Conservation (phyloP, 768 basidiomycete genomes). For the Lyophyllum decastes region DNA sequence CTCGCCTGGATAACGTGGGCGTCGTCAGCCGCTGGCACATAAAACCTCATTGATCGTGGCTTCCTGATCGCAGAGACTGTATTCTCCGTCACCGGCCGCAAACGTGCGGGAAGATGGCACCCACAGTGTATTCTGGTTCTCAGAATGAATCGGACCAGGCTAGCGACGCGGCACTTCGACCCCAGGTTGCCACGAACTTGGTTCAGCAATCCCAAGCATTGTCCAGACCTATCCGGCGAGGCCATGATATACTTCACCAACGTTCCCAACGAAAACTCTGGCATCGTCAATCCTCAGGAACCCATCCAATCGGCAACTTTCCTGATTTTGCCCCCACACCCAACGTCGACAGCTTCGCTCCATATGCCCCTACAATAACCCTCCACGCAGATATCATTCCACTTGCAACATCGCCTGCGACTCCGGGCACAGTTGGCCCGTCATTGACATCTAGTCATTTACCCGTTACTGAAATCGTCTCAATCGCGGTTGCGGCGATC, state of each 20-base stretch:
- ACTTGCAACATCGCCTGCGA: background rate
- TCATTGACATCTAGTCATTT: constrained; percentile 1
- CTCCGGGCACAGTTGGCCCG: background rate
- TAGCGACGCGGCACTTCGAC: background rate
- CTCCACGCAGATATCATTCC: constrained; percentile 23
- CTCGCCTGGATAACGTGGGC: background rate
- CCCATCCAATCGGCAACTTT: background rate
- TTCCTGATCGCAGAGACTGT: background rate
- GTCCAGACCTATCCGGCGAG: background rate
- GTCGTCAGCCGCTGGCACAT: background rate
- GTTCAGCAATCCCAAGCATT: background rate
- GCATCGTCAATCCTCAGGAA: constrained; percentile 9
- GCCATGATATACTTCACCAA: background rate
- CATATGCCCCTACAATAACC: constrained; percentile 13
- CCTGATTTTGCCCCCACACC: background rate
- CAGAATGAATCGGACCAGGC: background rate
- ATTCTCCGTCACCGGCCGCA: background rate
- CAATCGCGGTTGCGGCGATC: constrained; percentile 10
- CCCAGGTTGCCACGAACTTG: background rate
- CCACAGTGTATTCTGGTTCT: background rate
- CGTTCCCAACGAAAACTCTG: background rate
- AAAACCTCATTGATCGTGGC: background rate
- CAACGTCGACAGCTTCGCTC: constrained; percentile 1
- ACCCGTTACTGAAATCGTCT: constrained; percentile 10
- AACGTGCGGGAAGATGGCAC: constrained; percentile 3